These are phyloP conservation scores for Claviceps sp. DNA, from an alignment of 2,329 filamentous ascomycete species.

Conservation along the genomic window DNA sequence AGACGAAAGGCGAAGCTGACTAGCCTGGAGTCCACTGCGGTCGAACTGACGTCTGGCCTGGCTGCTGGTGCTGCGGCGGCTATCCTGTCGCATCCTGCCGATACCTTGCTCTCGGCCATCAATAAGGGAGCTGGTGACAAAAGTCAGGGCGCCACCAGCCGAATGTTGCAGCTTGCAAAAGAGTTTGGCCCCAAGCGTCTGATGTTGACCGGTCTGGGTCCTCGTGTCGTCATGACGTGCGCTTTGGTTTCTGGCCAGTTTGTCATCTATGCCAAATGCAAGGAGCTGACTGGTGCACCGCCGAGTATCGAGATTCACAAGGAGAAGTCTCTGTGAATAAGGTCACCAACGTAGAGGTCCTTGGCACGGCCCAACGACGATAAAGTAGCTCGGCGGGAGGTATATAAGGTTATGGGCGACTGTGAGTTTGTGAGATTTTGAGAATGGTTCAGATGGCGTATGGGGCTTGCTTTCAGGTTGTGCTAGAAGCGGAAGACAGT, in stretches of 20 bases:
- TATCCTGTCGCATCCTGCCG: constrained; percentile 78
- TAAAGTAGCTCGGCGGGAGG: neutral
- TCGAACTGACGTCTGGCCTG: constrained; percentile 78
- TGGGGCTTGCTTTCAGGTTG: no score
- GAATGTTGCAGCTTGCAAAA: constrained; percentile 37
- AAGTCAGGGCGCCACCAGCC: constrained; percentile 31
- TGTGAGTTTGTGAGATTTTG: no score
- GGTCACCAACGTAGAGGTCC: neutral
- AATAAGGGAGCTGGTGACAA: constrained; percentile 40
- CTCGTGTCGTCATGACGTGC: constrained; percentile 40
- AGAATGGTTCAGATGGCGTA: no score
- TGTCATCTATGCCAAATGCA: constrained; percentile 42
- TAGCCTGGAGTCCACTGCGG: constrained; percentile 58
- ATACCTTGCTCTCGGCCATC: constrained; percentile 44
- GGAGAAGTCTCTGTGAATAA: constrained; percentile 19
- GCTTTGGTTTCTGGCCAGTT: constrained; percentile 39
- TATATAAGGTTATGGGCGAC: no score
- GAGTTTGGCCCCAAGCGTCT: constrained; percentile 38
- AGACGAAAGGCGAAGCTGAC: constrained; percentile 54
- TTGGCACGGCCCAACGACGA: neutral
- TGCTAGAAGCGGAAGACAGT: no score
- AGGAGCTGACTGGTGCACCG: constrained; percentile 36
- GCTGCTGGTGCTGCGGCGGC: constrained; percentile 82
- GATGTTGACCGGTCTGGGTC: constrained; percentile 33
- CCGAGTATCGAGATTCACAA: constrained; percentile 40